Percentiles rank a stretch among this genome's conserved stretches.
Conservation (phyloP, 495 filamentous ascomycete genomes). For the Glonium stellatum region DNA sequence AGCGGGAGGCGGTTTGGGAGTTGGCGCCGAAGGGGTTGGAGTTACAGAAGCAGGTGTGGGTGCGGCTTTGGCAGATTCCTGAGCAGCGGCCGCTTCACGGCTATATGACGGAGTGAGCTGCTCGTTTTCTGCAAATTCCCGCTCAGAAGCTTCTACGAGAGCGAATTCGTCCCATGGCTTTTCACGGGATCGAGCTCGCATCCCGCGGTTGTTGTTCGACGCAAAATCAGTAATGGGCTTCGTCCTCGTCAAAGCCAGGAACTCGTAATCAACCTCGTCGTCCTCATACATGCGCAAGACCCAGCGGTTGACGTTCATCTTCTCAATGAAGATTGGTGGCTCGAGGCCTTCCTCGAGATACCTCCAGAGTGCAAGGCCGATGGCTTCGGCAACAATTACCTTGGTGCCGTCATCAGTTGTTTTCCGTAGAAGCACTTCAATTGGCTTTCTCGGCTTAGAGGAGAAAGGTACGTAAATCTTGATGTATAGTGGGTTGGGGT, state of each 20-base stretch:
- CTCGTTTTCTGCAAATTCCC: conserved; percentile 73
- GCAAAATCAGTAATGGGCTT: conserved; percentile 79
- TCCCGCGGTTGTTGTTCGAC: conserved; percentile 75
- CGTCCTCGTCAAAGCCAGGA: conserved; percentile 74
- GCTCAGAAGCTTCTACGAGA: conserved; percentile 70
- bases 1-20: conserved; percentile 27
- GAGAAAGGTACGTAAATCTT: conserved; percentile 86
- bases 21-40: conserved; percentile 1
- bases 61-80: conserved; percentile 30
- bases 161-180: conserved; percentile 93
- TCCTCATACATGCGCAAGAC: conserved; percentile 90
- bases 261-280: conserved; percentile 93
- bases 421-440: conserved; percentile 71
- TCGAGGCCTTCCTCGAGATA: conserved; percentile 76
- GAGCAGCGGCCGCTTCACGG: conserved; percentile 44
- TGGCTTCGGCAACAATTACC: conserved; percentile 78
- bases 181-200: conserved; percentile 64
- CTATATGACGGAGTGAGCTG: conserved; percentile 64
- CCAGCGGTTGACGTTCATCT: conserved; percentile 86
- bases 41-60: conserved; percentile 12
- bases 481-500: conserved; percentile 72
- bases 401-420: conserved; percentile 65
- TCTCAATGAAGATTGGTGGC: conserved; percentile 59
- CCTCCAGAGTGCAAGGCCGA: conserved; percentile 80
- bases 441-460: conserved; percentile 46